Conservation (phyloP, 129 eudicot species). For the Flaveria linearis region DNA sequence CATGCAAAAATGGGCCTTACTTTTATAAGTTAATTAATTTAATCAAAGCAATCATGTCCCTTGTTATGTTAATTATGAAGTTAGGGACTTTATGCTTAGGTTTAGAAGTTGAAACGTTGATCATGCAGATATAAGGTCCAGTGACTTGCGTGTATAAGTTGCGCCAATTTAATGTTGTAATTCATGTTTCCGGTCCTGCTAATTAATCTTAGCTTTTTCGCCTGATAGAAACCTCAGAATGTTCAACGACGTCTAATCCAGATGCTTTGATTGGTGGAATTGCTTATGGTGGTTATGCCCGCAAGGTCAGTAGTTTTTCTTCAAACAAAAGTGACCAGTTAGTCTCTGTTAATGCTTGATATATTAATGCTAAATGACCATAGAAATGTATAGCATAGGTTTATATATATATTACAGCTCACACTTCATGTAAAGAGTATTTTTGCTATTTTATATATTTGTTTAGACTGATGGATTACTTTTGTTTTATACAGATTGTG, state of each 20-base stretch:
- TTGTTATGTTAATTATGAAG: background rate
- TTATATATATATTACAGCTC: background rate
- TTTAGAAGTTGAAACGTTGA: background rate
- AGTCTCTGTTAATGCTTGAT: background rate
- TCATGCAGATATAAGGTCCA: background rate
- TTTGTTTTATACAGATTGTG: conserved; percentile 54
- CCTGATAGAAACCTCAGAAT: conserved; percentile 26
- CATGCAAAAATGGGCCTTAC: background rate
- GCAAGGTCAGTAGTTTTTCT: conserved; percentile 55
- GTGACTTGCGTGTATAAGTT: background rate
- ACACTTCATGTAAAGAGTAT: background rate
- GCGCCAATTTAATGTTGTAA: background rate
- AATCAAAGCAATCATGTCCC: background rate
- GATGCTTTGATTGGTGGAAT: conserved; percentile 75
- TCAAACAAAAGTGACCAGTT: background rate
- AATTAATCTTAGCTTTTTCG: background rate
- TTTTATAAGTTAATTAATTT: background rate
- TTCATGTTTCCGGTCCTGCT: background rate
- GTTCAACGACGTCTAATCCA: conserved; percentile 20
- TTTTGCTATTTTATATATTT: background rate
- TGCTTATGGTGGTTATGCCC: conserved; percentile 93
- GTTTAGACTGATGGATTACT: background rate
- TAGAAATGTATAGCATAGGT: background rate
- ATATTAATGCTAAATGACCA: background rate
- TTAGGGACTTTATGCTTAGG: background rate